Conservation (phyloP, 208 protist species). For the Tritrichomonas foetus region DNA sequence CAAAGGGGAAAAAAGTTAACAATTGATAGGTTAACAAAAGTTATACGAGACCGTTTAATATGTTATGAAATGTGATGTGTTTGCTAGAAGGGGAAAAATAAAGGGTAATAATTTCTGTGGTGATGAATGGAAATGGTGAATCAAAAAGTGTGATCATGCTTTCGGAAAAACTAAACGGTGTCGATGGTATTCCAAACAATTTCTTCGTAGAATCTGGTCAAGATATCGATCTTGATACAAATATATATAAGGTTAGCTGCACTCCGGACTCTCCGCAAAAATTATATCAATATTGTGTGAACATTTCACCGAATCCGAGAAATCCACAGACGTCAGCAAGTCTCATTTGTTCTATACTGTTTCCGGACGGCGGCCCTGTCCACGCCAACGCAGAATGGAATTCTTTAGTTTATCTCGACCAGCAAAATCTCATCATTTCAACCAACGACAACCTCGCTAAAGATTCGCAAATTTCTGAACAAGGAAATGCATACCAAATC, state of each 20-base stretch:
- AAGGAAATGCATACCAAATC: neutral
- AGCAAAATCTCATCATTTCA: neutral
- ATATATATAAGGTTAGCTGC: neutral
- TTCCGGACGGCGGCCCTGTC: neutral
- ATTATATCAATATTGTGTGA: neutral
- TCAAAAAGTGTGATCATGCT: too few relatives aligned
- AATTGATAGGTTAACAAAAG: too few relatives aligned
- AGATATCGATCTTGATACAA: neutral
- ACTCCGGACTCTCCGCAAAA: neutral
- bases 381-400: neutral
- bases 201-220: neutral
- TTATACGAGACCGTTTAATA: too few relatives aligned
- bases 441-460: neutral
- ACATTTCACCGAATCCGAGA: neutral
- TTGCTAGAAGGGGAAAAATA: too few relatives aligned
- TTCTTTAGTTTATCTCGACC: neutral
- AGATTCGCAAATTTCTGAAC: neutral
- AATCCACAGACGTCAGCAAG: neutral
- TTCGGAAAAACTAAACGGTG: too few relatives aligned
- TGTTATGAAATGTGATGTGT: too few relatives aligned
- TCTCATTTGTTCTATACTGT: neutral
- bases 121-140: too few relatives aligned
- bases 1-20: too few relatives aligned
- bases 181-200: neutral
- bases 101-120: too few relatives aligned